Base-by-base conservation (phyloP, 306 rosid species). In the Gastrolobium bilobum region DNA sequence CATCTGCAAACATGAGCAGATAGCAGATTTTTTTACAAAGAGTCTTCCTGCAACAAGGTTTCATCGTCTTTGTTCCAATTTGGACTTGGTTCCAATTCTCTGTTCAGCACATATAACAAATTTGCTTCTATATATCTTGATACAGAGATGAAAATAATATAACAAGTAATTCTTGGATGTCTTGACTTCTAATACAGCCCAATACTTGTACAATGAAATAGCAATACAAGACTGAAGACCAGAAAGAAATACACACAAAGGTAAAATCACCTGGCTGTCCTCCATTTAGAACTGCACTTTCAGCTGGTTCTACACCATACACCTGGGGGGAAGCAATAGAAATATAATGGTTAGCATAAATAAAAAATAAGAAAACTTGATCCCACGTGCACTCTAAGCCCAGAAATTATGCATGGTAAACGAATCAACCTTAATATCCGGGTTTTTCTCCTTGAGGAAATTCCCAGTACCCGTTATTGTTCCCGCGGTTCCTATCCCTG, bases 401-500 rank as follows among this genome's bases (percentile, higher is more conserved):
- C 26, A 53, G 15, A 26, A 59, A 68, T 52, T 62, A 63, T 14
- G 58, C 6, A 51, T 8, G 31, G 51, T 14, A 66, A 82, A 64
- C 29, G 35, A 11, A 15, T 3, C 20, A 71, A 94, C 97, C 99
- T 92, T 92, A 77, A 94, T 83, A 11, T 83, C 68, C 8, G 97
- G 87, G 80, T 92, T 92, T 82, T 75, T 87, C 76, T 86, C 92
- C 86, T 90, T 92, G 52, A 94, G 93, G 81, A 91, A 94, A 8
- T 72, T 86, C 84, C 97, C 97, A 31, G 67, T 75, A 77, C 94
- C 99, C 2, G 92, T 75, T 75, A 89, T 26, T 13, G 97, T 88
- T 9, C 97, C 99, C 38, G 94, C 97, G 0, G 99, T 89, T 75
- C 99, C 97, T 62, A 94, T 82, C 76, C 93, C 97, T 4, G 97